Conservation (phyloP, 1,284 basidiomycete genomes). For the Somion occarium region DNA sequence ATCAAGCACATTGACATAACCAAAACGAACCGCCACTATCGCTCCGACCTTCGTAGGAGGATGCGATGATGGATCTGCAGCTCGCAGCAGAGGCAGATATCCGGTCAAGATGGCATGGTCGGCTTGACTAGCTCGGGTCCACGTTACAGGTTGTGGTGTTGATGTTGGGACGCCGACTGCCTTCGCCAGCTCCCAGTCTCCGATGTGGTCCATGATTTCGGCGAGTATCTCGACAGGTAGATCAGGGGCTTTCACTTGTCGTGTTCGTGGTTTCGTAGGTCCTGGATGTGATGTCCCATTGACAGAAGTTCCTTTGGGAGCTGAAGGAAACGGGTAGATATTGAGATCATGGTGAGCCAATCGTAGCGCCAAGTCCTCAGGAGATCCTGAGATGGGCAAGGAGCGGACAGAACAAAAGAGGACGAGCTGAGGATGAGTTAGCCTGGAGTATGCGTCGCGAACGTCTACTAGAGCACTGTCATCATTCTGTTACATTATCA, state of each 20-base stretch:
- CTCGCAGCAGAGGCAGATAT: slow-evolving; percentile 51
- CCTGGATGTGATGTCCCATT: slow-evolving; percentile 13
- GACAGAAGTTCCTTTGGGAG: slow-evolving; percentile 13
- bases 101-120: slow-evolving; percentile 69
- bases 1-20: slow-evolving; percentile 69
- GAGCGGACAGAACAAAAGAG: slow-evolving; percentile 70
- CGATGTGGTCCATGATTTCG: slow-evolving; percentile 69
- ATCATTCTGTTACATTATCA: slow-evolving; percentile 4
- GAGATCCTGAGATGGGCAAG: slow-evolving; percentile 55
- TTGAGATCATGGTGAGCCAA: slow-evolving; percentile 69
- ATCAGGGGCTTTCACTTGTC: slow-evolving; percentile 40
- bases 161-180: slow-evolving; percentile 71
- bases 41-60: slow-evolving; percentile 68
- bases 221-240: slow-evolving; percentile 73
- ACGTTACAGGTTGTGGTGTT: slow-evolving; percentile 58
- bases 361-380: slow-evolving; percentile 58
- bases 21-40: slow-evolving; percentile 62
- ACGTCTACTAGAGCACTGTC: slow-evolving; percentile 35
- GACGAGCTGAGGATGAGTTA: slow-evolving; percentile 60
- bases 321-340: slow-evolving; percentile 55
- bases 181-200: slow-evolving; percentile 77
- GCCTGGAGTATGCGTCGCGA: slow-evolving; percentile 61
- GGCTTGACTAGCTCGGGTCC: slow-evolving; percentile 61
- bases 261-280: slow-evolving; percentile 16
- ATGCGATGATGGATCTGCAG: slow-evolving; percentile 46